phyloP scores from a whole-genome alignment of 306 rosid genomes.

The Cicer chorassanicum region DNA sequence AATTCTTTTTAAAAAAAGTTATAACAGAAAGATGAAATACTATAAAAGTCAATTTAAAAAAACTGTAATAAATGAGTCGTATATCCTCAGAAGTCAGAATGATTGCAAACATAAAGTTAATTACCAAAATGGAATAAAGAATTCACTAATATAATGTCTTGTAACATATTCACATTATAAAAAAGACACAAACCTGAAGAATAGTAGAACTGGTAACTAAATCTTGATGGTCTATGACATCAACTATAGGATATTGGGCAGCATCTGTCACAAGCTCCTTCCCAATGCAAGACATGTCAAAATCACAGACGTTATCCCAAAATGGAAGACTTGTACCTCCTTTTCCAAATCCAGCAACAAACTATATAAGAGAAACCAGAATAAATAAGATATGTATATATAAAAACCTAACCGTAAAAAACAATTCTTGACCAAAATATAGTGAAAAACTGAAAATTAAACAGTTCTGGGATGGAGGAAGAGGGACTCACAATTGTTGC shows the following conservation, averaged over 20 bases:
- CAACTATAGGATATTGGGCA: slow-evolving; percentile 81
- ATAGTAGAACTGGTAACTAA: slow-evolving; percentile 71
- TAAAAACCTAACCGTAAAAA: not conserved
- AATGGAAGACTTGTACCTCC: slow-evolving; percentile 90
- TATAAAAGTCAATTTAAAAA: no score
- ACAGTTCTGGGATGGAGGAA: not conserved
- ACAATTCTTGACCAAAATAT: slow-evolving; percentile 1
- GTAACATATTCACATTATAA: not conserved
- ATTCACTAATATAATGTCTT: not conserved
- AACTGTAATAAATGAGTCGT: no score
- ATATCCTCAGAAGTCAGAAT: not conserved
- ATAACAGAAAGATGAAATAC: no score
- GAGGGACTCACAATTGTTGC: slow-evolving; percentile 83
- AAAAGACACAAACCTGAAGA: slow-evolving; percentile 72
- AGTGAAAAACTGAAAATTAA: not conserved
- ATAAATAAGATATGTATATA: slow-evolving; percentile 14
- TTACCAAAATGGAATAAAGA: slow-evolving; percentile 15
- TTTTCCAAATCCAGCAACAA: slow-evolving; percentile 96
- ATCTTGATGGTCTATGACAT: slow-evolving; percentile 66
- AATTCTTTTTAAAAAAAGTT: no score
- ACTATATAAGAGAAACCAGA: slow-evolving; percentile 52
- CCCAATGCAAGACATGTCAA: slow-evolving; percentile 75
- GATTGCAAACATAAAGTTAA: slow-evolving; percentile 9
- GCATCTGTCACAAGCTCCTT: slow-evolving; percentile 80
- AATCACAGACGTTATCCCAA: slow-evolving; percentile 86